These are phyloP conservation scores for Miscanthus lutarioriparius DNA, from an alignment of 176 grass and related monocot species.

Conservation along the genomic window DNA sequence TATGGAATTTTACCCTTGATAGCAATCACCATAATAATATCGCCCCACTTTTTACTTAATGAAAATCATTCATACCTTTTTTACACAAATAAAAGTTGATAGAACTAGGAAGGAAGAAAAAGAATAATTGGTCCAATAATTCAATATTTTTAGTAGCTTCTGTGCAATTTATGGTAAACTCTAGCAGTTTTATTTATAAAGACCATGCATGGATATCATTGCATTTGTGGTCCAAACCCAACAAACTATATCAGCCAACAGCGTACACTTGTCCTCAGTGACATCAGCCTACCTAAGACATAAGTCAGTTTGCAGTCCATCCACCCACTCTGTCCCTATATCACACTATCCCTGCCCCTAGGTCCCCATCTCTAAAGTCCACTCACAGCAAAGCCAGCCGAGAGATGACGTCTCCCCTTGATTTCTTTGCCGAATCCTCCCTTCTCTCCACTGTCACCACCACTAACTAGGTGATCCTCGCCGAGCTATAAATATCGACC, in stretches of 20 bases:
- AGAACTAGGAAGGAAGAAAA: background rate
- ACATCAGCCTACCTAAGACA: too few species aligned
- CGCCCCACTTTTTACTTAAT: background rate
- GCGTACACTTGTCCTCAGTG: background rate
- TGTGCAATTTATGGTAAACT: background rate
- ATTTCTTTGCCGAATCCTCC: background rate
- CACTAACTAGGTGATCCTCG: background rate
- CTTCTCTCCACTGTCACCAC: rapidly evolving
- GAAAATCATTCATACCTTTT: background rate
- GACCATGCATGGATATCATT: background rate
- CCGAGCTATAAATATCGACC: background rate
- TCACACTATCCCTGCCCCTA: background rate
- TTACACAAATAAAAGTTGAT: background rate
- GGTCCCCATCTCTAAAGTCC: background rate
- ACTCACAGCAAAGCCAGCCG: background rate
- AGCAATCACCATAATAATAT: background rate
- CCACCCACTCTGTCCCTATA: background rate
- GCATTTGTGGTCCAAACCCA: background rate
- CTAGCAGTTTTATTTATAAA: background rate
- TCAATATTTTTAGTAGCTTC: background rate
- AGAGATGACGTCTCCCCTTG: background rate
- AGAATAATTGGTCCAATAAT: background rate
- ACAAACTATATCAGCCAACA: background rate
- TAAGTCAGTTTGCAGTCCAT: background rate
- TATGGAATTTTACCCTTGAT: background rate